Base-by-base conservation (phyloP, 1,284 basidiomycete genomes). In the Apiotrichum domesticum region DNA sequence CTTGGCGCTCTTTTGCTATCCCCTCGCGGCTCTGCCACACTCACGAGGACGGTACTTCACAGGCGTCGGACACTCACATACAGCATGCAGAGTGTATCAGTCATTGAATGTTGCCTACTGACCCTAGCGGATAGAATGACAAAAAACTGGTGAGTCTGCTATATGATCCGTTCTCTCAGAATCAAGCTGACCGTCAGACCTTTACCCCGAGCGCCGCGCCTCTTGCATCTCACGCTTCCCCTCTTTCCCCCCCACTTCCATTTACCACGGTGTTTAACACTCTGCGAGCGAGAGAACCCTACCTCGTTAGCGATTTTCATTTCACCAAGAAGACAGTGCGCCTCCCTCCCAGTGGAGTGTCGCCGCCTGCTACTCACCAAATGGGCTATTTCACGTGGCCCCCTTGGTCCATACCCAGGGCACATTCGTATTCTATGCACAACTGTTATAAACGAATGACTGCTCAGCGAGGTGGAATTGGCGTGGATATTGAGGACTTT, bases 31-130 rank as follows among this genome's bases (percentile, higher is more conserved):
- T 46, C 29, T 21, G 37, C 56, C 62, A 50, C 13, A n/a, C 44
- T 50, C 32, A 63, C 62, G 51, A 54, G 56, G 56, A 51, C 33
- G 56, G 49, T 63, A 63, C 62, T 63, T 63, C 62, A 63, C 62
- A 63, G 62, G 58, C 62, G 62, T 50, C 55, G 62, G 56, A 60
- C 58, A 63, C 32, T 34, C 49, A 40, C n/a, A 58, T 58, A 56
- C 49, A 56, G 8, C 7, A 8, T 45, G 29, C 29, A 29, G 3
- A 29, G 29, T 29, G 29, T 29, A 29, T 29, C 29, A 29, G 29
- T 29, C 29, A 2, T 29, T 29, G 29, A 29, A 29, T 3, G 29
- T 29, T 29, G 29, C 29, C 29, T 29, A 29, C 29, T 29, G 29
- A 29, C 29, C 29, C 29, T 29, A 29, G 29, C 29, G 29, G 29